Evolutionary conservation across 345 rosid genomes (phyloP), one percentile per base, ranked within the genome.

Genomic region (Citrus reticulata): DNA sequence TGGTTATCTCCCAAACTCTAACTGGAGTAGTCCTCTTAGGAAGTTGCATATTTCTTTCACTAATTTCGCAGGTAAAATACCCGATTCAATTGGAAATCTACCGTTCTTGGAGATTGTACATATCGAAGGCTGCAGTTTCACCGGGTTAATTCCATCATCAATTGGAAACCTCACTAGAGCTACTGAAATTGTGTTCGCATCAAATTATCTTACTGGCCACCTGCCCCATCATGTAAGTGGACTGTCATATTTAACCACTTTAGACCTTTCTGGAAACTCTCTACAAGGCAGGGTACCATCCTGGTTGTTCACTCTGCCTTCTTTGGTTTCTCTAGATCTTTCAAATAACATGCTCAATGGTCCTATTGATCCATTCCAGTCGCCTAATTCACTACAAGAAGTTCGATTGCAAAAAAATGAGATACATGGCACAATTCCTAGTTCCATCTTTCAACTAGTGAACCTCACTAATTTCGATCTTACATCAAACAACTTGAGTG

Each of bases 221-320:
- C 20, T 75, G 9, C 78, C 78, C 27, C 5, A 2, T 7, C 39
- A 29, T 8, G 24, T 11, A 27, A 75, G 5, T 7, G 68, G 57
- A 0, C 69, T 74, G 16, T 24, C 39, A 9, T 4, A 5, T n/a
- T 54, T 61, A 25, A 11, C 13, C 9, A 20, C 2, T 13, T 9
- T 74, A 3, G 9, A 25, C 13, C 0, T 66, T 8, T 27, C 22
- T 51, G 0, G 0, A 11, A 76, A 76, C 32, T 16, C 8, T 37
- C 20, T 76, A 1, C 54, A 0, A n/a, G 78, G 63, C 11, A 22
- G 39, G 2, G 14, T 67, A 35, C 79, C 73, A 35, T n/a, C 73
- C 4, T 67, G 74, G 80, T 8, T 77, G 37, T 68, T 77, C 2
- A 68, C 37, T 70, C 24, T 57, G 9, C 74, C 73, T 32, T 67